Base-by-base conservation (phyloP, 2,329 filamentous ascomycete species). In the Curvularia verruculosa region DNA sequence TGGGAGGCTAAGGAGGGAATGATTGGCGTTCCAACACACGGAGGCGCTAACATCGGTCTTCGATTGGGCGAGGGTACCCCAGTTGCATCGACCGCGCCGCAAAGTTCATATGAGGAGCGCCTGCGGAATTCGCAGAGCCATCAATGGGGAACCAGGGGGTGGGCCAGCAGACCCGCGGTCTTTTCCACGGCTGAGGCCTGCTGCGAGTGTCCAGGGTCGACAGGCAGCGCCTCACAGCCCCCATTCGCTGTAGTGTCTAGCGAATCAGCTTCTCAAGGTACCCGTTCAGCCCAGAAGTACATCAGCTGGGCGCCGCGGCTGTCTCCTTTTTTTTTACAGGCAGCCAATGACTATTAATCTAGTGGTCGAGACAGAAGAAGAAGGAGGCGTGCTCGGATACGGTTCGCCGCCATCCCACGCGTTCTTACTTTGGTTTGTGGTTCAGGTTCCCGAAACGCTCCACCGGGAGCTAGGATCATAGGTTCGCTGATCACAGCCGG, bases 31-130 rank as follows among this genome's bases (percentile, higher is more conserved):
- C 41, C 39, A 52, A 57, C 59, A 49, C 44, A 49, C 41, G 29
- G 49, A 52, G 57, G 63, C 63, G 63, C 63, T 61, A 64, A 63
- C 28, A 31, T 40, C n/a, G 13, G 31, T 5, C n/a, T 21, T 15
- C 59, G 7, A 66, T 64, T 64, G 59, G 63, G 21, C 36, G 51
- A 57, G n/a, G 41, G 29, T 24, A 26, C 43, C 57, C 59, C 53
- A 36, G 49, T 24, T 54, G 53, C 54, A 49, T 55, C 52, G 39
- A 54, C 63, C 54, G 39, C 57, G 63, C 63, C 61, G 54, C 61
- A 64, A 50, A 50, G 10, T 50, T 54, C 59, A 64, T 64, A 51
- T 60, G 44, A 44, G 53, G 46, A 63, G 59, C 61, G 59, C 56
- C 56, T 63, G 59, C 56, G 53, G 49, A 46, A 41, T 44, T 37